These are phyloP conservation scores for Xerocomellus intermedius DNA, from an alignment of 768 basidiomycete species.

Conservation along the genomic window DNA sequence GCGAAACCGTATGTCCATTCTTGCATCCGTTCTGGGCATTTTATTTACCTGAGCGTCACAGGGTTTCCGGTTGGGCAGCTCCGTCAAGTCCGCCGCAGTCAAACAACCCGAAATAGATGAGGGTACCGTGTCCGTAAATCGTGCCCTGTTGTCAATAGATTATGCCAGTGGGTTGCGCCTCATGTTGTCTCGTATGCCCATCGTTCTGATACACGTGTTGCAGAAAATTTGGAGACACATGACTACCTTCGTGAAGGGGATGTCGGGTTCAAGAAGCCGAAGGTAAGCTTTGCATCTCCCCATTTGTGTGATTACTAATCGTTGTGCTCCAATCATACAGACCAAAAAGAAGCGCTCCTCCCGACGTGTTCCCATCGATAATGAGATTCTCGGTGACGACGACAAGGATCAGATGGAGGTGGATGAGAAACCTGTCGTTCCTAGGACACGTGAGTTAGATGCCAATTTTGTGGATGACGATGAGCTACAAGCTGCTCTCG, in stretches of 20 bases:
- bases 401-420: constrained; percentile 62
- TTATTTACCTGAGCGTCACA: constrained; percentile 30
- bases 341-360: constrained; percentile 91
- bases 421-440: constrained; percentile 68
- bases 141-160: constrained; percentile 79
- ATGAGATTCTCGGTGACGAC: constrained; percentile 31
- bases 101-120: constrained; percentile 46
- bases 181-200: neutral
- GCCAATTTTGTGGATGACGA: constrained; percentile 97
- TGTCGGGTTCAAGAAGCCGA: constrained; percentile 91
- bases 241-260: constrained; percentile 94
- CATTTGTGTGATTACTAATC: neutral
- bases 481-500: constrained; percentile 91
- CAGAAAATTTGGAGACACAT: constrained; percentile 81
- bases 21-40: neutral
- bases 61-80: constrained; percentile 86
- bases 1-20: constrained; percentile 54
- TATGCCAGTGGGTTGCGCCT: constrained; percentile 70
- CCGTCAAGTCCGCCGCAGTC: constrained; percentile 40
- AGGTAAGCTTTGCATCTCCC: constrained; percentile 44
- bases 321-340: constrained; percentile 36
- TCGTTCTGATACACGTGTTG: constrained; percentile 17
- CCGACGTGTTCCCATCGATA: constrained; percentile 51
- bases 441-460: constrained; percentile 71
- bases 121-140: constrained; percentile 64